Evolutionary conservation across 208 protist species (phyloP).

Genomic region (Leishmania tropica): DNA sequence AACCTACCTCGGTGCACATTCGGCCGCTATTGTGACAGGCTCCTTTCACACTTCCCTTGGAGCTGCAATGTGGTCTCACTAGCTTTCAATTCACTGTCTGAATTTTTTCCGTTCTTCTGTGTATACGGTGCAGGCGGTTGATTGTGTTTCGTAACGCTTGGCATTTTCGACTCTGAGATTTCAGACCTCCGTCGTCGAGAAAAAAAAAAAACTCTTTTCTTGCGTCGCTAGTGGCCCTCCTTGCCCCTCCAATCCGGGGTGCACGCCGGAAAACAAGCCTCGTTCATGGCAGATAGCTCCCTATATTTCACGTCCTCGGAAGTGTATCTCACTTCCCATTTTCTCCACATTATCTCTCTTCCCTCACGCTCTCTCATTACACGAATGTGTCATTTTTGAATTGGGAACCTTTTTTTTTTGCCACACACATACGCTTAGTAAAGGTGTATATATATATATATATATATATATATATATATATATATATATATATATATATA

Average conservation of each 20-base stretch:
- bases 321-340: neutral
- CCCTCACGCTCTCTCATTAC: neutral
- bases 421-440: neutral
- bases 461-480: neutral
- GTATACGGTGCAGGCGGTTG: neutral
- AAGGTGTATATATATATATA: neutral
- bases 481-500: neutral
- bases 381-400: neutral
- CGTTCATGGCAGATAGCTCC: neutral
- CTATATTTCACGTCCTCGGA: neutral
- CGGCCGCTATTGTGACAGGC: slow-evolving; percentile 15
- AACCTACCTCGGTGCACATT: slow-evolving; percentile 54
- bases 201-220: slow-evolving; percentile 14
- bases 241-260: neutral
- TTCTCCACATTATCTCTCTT: slow-evolving; percentile 2
- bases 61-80: neutral
- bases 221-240: neutral
- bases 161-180: neutral
- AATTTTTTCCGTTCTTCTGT: slow-evolving; percentile 4
- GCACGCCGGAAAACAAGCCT: neutral
- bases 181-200: neutral
- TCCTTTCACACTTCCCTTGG: neutral
- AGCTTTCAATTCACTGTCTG: neutral
- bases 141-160: slow-evolving; percentile 1
- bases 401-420: neutral